Conservation (phyloP, 257 asterid species). For the Galeopsis tetrahit region DNA sequence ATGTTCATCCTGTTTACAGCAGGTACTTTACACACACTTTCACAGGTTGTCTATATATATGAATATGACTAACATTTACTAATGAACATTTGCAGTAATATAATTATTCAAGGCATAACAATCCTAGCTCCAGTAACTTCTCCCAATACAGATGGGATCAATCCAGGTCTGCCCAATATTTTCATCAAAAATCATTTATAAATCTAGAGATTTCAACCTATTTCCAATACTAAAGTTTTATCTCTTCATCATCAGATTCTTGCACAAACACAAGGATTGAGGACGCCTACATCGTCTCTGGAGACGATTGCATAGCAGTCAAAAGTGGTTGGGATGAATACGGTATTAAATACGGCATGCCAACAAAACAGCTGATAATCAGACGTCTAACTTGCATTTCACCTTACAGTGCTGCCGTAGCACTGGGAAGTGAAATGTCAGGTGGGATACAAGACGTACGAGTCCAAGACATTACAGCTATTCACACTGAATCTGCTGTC, state of each 20-base stretch:
- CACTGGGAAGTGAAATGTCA: constrained; percentile 91
- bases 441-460: constrained; percentile 87
- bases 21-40: constrained; percentile 40
- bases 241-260: constrained; percentile 60
- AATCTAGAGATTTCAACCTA: background rate
- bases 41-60: background rate
- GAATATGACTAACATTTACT: background rate
- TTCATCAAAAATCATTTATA: background rate
- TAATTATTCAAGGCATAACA: constrained; percentile 77
- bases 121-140: constrained; percentile 83
- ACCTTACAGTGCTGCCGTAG: constrained; percentile 88
- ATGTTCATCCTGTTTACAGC: constrained; percentile 90
- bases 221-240: background rate
- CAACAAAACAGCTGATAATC: constrained; percentile 69
- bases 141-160: constrained; percentile 94
- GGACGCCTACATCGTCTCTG: constrained; percentile 77
- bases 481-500: constrained; percentile 76
- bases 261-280: constrained; percentile 82
- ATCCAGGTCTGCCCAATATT: constrained; percentile 61
- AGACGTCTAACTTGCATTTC: constrained; percentile 82
- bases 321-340: constrained; percentile 96
- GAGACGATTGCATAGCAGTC: constrained; percentile 85
- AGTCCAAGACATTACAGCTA: constrained; percentile 71
- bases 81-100: constrained; percentile 55
- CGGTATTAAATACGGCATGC: constrained; percentile 80